phyloP scores from a whole-genome alignment of 768 basidiomycete species.

The Tulasnella sp. region DNA sequence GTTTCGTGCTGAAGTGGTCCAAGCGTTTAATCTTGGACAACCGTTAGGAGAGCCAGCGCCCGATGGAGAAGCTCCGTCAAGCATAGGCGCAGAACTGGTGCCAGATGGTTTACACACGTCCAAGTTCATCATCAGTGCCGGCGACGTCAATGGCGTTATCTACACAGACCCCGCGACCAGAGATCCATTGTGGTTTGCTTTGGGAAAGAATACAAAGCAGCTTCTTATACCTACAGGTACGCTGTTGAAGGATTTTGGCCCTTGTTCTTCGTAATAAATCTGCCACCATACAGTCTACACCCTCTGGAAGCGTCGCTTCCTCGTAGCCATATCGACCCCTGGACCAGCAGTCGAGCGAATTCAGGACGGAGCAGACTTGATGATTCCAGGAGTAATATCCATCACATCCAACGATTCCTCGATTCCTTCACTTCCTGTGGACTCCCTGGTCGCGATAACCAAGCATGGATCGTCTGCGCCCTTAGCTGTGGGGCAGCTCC shows the following conservation, averaged over 20 bases:
- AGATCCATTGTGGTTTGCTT: slow-evolving; percentile 70
- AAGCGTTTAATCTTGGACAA: not conserved
- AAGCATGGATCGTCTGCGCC: slow-evolving; percentile 49
- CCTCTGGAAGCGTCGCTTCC: slow-evolving; percentile 63
- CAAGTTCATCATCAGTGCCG: slow-evolving; percentile 58
- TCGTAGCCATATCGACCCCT: slow-evolving; percentile 67
- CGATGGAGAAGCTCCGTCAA: slow-evolving; percentile 34
- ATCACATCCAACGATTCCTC: slow-evolving; percentile 28
- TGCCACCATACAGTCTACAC: slow-evolving; percentile 49
- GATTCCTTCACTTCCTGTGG: slow-evolving; percentile 21
- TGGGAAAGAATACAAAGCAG: slow-evolving; percentile 57
- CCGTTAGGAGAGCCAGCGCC: slow-evolving; percentile 33
- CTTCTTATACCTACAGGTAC: slow-evolving; percentile 57
- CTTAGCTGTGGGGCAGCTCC: slow-evolving; percentile 70
- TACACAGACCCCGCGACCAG: slow-evolving; percentile 41
- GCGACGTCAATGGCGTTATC: slow-evolving; percentile 57
- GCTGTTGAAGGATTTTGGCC: slow-evolving; percentile 8
- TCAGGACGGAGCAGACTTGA: slow-evolving; percentile 74
- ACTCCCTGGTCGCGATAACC: slow-evolving; percentile 56
- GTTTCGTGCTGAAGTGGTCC: slow-evolving; percentile 4
- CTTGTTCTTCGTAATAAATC: not conserved
- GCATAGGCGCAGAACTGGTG: slow-evolving; percentile 46
- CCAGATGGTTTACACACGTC: slow-evolving; percentile 63
- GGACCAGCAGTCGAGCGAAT: slow-evolving; percentile 61
- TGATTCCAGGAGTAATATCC: slow-evolving; percentile 69